Evolutionary conservation across 2,329 filamentous ascomycete genomes (phyloP).

Genomic region (Fusarium globosum): DNA sequence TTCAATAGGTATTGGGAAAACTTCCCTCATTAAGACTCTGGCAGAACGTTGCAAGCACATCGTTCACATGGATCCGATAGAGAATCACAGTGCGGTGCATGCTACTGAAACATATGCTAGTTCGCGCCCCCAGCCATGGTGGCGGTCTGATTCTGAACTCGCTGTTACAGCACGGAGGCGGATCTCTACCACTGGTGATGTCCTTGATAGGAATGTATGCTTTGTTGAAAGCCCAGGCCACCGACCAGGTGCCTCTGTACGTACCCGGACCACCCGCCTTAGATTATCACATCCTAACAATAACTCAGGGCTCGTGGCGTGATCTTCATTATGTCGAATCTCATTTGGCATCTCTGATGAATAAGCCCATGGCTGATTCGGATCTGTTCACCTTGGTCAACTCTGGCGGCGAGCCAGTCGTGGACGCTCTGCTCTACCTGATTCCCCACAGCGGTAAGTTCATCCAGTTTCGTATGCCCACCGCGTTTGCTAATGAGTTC

Average conservation of each 20-base stretch:
- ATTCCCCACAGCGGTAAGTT: conserved; percentile 71
- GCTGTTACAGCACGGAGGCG: conserved; percentile 68
- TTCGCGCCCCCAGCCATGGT: conserved; percentile 85
- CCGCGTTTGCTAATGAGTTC: conserved; percentile 15
- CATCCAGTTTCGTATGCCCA: neutral
- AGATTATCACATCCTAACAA: conserved; percentile 50
- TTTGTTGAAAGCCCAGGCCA: conserved; percentile 88
- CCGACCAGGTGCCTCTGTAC: conserved; percentile 63
- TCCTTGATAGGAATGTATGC: conserved; percentile 91
- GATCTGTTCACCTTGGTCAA: conserved; percentile 83
- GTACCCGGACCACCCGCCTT: conserved; percentile 43
- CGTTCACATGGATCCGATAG: conserved; percentile 84
- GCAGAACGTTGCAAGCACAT: conserved; percentile 90
- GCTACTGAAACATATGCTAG: conserved; percentile 81
- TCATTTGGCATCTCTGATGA: conserved; percentile 46
- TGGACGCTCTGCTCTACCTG: conserved; percentile 88
- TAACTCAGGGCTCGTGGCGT: conserved; percentile 66
- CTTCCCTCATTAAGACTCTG: conserved; percentile 87
- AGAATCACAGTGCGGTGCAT: conserved; percentile 43
- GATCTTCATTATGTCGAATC: conserved; percentile 77
- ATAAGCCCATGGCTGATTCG: conserved; percentile 71
- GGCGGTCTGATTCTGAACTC: conserved; percentile 86
- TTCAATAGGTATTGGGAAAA: conserved; percentile 81
- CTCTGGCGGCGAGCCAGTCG: conserved; percentile 82
- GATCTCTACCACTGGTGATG: conserved; percentile 72